Evolutionary conservation across 208 protist genomes (phyloP).

Genomic region (Crithidia expoeki): DNA sequence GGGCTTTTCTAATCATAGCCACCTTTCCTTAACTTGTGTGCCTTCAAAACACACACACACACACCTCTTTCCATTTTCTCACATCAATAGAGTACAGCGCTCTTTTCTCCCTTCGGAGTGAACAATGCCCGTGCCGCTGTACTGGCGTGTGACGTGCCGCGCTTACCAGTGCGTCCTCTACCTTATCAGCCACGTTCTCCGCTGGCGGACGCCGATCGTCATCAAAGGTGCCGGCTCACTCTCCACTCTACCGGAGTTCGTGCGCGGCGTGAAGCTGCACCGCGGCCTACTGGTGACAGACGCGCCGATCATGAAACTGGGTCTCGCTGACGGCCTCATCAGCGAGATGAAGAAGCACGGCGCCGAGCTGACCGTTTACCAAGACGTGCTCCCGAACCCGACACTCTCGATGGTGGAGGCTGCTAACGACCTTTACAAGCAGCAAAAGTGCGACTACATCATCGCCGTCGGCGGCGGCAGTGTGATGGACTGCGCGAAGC

Average conservation of each 20-base stretch:
- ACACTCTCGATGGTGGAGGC: conserved; percentile 48
- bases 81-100: not conserved
- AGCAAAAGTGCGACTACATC: conserved; percentile 55
- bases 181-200: conserved; percentile 33
- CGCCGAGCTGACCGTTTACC: conserved; percentile 44
- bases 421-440: conserved; percentile 40
- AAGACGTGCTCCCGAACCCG: conserved; percentile 59
- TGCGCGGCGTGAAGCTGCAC: conserved; percentile 39
- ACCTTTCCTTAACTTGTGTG: too few species aligned
- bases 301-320: conserved; percentile 52
- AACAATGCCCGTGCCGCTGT: conserved; percentile 45
- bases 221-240: conserved; percentile 43
- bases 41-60: too few species aligned
- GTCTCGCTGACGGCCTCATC: conserved; percentile 47
- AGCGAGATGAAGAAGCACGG: conserved; percentile 39
- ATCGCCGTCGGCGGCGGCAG: conserved; percentile 88
- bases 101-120: not conserved
- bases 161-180: conserved; percentile 37
- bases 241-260: conserved; percentile 36
- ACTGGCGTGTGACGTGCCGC: conserved; percentile 40
- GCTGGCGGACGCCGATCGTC: conserved; percentile 39
- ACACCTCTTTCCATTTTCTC: conserved; percentile 3
- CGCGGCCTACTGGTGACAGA: conserved; percentile 63
- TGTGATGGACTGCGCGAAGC: conserved; percentile 86
- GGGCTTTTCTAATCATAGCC: too few species aligned